Evolutionary conservation across 2,329 filamentous ascomycete species (phyloP).

Genomic region (Akanthomyces uredinophilus): DNA sequence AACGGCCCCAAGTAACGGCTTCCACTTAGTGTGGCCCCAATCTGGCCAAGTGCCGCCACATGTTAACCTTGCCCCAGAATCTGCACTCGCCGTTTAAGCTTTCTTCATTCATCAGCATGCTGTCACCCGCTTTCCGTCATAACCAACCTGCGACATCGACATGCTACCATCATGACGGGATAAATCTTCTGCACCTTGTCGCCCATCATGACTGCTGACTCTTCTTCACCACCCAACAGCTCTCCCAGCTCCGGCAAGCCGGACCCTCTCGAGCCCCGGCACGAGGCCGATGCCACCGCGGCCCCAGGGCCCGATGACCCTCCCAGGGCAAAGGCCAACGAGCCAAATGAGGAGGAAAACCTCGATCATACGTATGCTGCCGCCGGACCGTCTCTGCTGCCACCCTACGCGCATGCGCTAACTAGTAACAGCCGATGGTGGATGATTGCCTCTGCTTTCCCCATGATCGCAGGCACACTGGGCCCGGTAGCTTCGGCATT

Average conservation of each 20-base stretch:
- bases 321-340: neutral
- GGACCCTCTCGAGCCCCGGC: neutral
- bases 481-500: conserved; percentile 84
- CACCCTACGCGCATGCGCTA: neutral
- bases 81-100: neutral
- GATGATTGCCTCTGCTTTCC: conserved; percentile 62
- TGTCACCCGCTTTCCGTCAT: neutral
- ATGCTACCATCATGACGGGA: neutral
- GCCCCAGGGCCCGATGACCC: neutral
- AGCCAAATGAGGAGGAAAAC: conserved; percentile 7
- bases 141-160: neutral
- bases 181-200: neutral
- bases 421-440: conserved; percentile 50
- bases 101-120: neutral
- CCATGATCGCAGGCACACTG: conserved; percentile 76
- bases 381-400: too few species aligned
- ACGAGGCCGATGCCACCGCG: neutral
- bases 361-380: conserved; percentile 3
- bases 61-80: neutral
- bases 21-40: neutral
- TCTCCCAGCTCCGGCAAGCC: neutral
- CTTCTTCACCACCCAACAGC: neutral
- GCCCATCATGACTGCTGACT: neutral
- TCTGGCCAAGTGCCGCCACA: neutral
- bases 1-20: neutral